Base-by-base conservation (phyloP, 768 basidiomycete genomes). In the Lentinus brumalis region DNA sequence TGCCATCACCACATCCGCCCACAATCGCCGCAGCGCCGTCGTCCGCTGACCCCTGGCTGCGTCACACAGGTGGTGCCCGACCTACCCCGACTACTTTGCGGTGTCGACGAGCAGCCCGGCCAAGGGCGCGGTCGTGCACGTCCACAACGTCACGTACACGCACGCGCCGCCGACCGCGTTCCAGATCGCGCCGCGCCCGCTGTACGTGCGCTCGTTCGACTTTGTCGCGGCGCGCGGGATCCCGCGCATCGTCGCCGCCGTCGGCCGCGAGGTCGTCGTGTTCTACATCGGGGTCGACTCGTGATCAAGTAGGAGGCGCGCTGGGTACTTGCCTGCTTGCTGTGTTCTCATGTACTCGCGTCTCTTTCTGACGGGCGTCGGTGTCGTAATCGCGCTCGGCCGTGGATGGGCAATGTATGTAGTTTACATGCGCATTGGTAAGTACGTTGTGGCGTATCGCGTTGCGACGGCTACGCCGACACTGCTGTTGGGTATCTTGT, bases 71-170 rank as follows among this genome's bases (percentile, higher is more conserved):
- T 93, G 92, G 92, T 92, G 87, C 65, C 85, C 81, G 26, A 88
- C 89, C 15, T 84, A 83, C 70, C 81, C 89, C 10, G 86, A 89
- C 56, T 87, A 87, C 67, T 94, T 94, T 74, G 92, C 88, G 41
- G 85, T 92, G 56, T 86, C 89, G 8, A 80, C 86, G 6, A 79
- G 81, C 66, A 82, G 82, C 4, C 78, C 85, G 10, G 71, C 73
- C 39, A 83, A 78, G 61, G 91, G 89, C 57, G 91, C 90, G 31
- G 73, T 83, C 32, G 78, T 94, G 41, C 83, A 91, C 67, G 79
- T 93, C 44, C 83, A 91, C 75, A 89, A 89, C 66, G 77, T 80
- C 47, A 80, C 81, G 53, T 89, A 86, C 71, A 72, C 85, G 16
- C 81, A 89, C 50, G 80, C 86, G 29, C 82, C 85, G 59, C 89